Conservation (phyloP, 345 rosid genomes). For the Hirschfeldia incana region DNA sequence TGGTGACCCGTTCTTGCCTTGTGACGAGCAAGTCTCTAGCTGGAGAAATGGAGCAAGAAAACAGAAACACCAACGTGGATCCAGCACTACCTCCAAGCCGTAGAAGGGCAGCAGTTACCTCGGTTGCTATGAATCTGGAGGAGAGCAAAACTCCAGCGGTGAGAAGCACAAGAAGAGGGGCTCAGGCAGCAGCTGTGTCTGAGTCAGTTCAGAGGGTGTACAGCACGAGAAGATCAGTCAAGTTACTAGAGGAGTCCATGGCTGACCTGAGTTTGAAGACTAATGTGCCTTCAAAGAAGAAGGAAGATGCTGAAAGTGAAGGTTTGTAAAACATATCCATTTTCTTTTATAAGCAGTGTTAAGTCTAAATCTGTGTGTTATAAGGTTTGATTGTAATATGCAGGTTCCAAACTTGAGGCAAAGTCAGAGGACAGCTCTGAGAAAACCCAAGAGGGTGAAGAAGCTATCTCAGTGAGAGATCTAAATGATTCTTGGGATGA, state of each 20-base stretch:
- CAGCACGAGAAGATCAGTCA: slow-evolving; percentile 70
- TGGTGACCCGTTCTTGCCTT: slow-evolving; percentile 48
- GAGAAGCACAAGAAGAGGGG: slow-evolving; percentile 37
- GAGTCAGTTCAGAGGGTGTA: slow-evolving; percentile 48
- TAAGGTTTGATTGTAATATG: slow-evolving; percentile 7
- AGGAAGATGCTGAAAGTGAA: slow-evolving; percentile 7
- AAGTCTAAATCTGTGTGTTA: slow-evolving; percentile 4
- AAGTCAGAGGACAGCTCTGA: slow-evolving; percentile 18
- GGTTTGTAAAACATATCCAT: slow-evolving; percentile 23
- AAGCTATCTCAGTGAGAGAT: slow-evolving; percentile 32
- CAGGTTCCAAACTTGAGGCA: slow-evolving; percentile 32
- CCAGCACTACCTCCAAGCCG: slow-evolving; percentile 42
- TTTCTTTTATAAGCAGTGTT: slow-evolving; percentile 3
- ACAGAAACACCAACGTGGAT: slow-evolving; percentile 39
- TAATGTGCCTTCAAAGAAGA: slow-evolving; percentile 29
- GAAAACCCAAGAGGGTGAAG: slow-evolving; percentile 25
- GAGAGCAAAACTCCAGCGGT: slow-evolving; percentile 36
- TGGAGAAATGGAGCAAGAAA: slow-evolving; percentile 49
- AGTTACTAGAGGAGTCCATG: slow-evolving; percentile 65
- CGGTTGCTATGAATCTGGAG: slow-evolving; percentile 37
- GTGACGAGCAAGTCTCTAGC: slow-evolving; percentile 37
- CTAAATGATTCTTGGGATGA: slow-evolving; percentile 33
- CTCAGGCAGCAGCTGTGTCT: slow-evolving; percentile 29
- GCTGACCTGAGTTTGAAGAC: slow-evolving; percentile 55
- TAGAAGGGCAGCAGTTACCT: slow-evolving; percentile 40